Evolutionary conservation across 192 early-diverging fungal species (phyloP), one percentile per base, ranked within the genome.

Genomic region (Coemansia sp.): DNA sequence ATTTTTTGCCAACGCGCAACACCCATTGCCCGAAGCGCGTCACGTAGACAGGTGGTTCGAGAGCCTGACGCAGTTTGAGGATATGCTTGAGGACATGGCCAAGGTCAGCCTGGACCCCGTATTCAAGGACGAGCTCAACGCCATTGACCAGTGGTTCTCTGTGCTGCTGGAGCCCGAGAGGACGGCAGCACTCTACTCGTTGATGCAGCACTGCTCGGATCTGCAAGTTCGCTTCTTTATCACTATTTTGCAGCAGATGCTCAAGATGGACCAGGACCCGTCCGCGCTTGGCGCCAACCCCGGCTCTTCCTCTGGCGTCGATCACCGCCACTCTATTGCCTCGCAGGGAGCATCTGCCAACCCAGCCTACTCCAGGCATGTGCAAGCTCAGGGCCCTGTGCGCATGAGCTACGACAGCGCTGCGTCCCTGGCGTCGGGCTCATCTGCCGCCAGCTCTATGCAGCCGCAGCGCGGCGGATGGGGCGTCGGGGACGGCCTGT

Each of bases 151-250:
- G 59, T 98, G 95, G 95, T 94, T 98, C 74, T 83, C 84, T 6
- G 89, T 94, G 29, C 81, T 95, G 48, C 84, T 88, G 3, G 93
- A 98, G 63, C 86, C 91, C 24, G 95, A 98, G 80, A 81, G 93
- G 26, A 96, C 93, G 14, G 87, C 93, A n/a, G 88, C 92, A 19
- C 84, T 98, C 59, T 96, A 96, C 81, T 87, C 88, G 37, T 84
- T 98, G 32, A 82, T 98, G 53, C 93, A 95, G 74, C 87, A 92
- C 76, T 87, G 91, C 9, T 91, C 89, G 15, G 90, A 86, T 54
- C 87, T 98, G 52, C 95, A 98, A 80, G 87, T 94, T 59, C 87
- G 94, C 26, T 98, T 98, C 66, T 91, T 98, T 44, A 93, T 94
- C 54, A 93, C 92, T 4, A 93, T 95, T 1, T 72, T 98, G 60